Base-by-base conservation (phyloP, 1,284 basidiomycete species). In the Sporisorium sorghi region DNA sequence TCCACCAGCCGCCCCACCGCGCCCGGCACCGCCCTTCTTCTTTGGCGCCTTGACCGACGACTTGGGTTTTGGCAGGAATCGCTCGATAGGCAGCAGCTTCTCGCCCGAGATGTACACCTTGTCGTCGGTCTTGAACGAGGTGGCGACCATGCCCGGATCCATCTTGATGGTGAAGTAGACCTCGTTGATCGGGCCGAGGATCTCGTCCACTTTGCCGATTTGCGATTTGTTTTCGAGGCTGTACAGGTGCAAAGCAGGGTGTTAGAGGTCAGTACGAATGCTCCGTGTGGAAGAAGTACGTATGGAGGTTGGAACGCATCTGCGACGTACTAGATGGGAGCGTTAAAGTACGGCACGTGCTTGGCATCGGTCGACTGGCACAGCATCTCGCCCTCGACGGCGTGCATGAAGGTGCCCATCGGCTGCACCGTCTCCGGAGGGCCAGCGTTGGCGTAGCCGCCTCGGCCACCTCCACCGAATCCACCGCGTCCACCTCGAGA, bases 91-190 rank as follows among this genome's bases (percentile, higher is more conserved):
- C 49, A 99, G 87, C 44, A 99, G 89, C 86, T 98, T 98, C 87
- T 99, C 97, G 42, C 91, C 91, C 46, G 90, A 93, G 81, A 99
- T 98, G 86, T 92, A 99, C 46, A 99, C 94, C 85, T 97, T 98
- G 87, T 99, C 97, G 55, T 96, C 95, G 82, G 92, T 92, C 86
- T 97, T 93, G 87, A 99, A 99, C 83, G 93, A 94, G 69, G 87
- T 90, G 14, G 97, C 96, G 52, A 96, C 90, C 91, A 99, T 95
- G 48, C 97, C 97, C 56, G 93, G 90, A 44, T 92, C 90, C 92
- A 98, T 97, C 87, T 99, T 99, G 78, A 99, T 89, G 5, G 95
- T 97, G 84, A 99, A 99, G 87, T 91, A 98, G 62, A 99, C 94
- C 85, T 99, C 94, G 86, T 99, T 99, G 86, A 99, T 96, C 11